A percentile compares a stretch with the other conserved stretches of the same genome.
Conservation (phyloP, 1,284 basidiomycete species). For the Papiliotrema nemorosa region DNA sequence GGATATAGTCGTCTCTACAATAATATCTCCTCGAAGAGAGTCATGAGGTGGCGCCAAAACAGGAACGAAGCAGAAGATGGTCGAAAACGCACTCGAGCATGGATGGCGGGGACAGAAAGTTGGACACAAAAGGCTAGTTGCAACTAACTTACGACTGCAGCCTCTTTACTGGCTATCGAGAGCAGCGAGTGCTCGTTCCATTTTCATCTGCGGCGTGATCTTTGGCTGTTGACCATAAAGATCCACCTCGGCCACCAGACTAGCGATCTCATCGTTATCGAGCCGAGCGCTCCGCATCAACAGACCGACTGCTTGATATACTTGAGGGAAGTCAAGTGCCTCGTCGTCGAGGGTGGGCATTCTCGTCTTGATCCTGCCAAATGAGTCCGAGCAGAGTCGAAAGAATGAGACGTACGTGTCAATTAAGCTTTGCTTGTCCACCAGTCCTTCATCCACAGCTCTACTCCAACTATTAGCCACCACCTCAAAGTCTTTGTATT, state of each 20-base stretch:
- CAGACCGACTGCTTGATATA: conserved; percentile 68
- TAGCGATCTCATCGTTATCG: conserved; percentile 56
- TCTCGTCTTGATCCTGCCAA: conserved; percentile 61
- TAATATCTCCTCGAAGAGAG: too few species aligned
- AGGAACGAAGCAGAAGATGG: too few species aligned
- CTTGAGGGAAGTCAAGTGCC: conserved; percentile 82
- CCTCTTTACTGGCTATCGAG: conserved; percentile 42
- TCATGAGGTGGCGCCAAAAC: too few species aligned
- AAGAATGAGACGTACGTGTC: conserved; percentile 44
- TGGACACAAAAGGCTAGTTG: too few species aligned
- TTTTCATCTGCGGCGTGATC: conserved; percentile 42
- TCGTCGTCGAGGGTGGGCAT: conserved; percentile 80
- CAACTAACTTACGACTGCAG: too few species aligned
- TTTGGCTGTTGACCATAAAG: conserved; percentile 34
- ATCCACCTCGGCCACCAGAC: conserved; percentile 47
- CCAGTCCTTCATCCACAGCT: conserved; percentile 57
- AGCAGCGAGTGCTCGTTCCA: conserved; percentile 34
- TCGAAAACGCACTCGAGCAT: too few species aligned
- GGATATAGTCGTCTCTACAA: too few species aligned
- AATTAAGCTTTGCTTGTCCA: conserved; percentile 59
- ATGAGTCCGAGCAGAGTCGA: conserved; percentile 9
- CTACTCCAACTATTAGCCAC: conserved; percentile 59
- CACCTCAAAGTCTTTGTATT: conserved; percentile 75
- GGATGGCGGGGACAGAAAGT: too few species aligned
- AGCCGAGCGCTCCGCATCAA: conserved; percentile 67